Evolutionary conservation across 805 yeast species (phyloP).

Genomic region (Wickerhamiella kurtzmanii): DNA sequence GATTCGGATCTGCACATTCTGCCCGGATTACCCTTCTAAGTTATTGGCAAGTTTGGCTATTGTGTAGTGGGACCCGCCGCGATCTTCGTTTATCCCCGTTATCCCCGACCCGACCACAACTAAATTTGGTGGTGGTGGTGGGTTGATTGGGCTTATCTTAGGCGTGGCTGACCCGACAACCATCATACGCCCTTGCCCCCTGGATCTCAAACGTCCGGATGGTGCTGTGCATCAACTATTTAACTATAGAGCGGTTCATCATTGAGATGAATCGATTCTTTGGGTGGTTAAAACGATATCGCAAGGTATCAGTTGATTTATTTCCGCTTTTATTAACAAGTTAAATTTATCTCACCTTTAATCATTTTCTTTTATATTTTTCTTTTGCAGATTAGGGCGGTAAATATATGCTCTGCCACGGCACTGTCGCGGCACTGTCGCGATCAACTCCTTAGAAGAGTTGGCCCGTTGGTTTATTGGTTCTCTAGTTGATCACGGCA

Average conservation of each 20-base stretch:
- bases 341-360: neutral
- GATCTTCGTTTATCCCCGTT: too few relatives aligned
- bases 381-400: neutral
- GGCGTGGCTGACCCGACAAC: too few relatives aligned
- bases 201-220: slow-evolving; percentile 9
- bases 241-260: neutral
- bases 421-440: too few relatives aligned
- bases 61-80: slow-evolving; percentile 6
- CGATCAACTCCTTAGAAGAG: too few relatives aligned
- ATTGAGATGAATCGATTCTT: neutral
- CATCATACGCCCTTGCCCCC: too few relatives aligned
- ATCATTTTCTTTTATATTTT: neutral
- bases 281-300: neutral
- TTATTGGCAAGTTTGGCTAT: slow-evolving; percentile 6
- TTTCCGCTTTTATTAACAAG: neutral
- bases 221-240: slow-evolving; percentile 12
- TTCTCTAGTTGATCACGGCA: too few relatives aligned
- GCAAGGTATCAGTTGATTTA: neutral
- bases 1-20: too few relatives aligned
- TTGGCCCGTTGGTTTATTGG: too few relatives aligned
- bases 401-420: too few relatives aligned
- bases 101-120: too few relatives aligned
- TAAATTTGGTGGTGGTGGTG: too few relatives aligned
- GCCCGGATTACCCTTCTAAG: slow-evolving; percentile 11
- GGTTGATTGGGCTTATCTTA: too few relatives aligned